A percentile compares a stretch with the other conserved stretches of the same genome.
These are phyloP conservation scores for Themeda triandra DNA, from an alignment of 176 grass and related monocot species.

Conservation along the genomic window DNA sequence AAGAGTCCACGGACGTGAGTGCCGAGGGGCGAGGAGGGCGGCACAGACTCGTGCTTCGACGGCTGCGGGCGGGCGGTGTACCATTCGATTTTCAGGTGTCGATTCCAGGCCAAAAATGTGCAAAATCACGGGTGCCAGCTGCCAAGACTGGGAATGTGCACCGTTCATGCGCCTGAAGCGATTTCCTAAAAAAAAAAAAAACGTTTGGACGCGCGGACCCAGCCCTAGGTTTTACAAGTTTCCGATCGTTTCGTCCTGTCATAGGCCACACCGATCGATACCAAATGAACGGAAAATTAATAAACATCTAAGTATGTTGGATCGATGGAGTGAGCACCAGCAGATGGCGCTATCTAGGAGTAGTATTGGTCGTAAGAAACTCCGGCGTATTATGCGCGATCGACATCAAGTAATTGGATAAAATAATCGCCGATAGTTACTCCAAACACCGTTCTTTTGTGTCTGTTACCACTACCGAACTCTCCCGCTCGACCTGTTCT, in stretches of 20 bases:
- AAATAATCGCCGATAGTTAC: neutral
- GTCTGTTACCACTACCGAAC: slow-evolving; percentile 18
- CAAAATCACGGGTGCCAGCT: neutral
- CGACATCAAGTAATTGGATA: neutral
- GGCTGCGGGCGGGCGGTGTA: neutral
- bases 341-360: no score
- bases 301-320: no score
- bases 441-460: neutral
- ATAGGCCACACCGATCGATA: neutral
- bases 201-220: neutral
- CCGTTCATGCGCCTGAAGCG: neutral
- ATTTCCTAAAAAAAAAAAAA: no score
- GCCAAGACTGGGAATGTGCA: neutral
- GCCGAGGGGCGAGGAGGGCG: neutral
- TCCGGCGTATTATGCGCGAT: neutral
- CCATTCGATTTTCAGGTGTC: no score
- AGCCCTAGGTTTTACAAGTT: neutral
- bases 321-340: no score
- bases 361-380: no score
- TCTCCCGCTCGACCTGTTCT: neutral
- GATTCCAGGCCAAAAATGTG: neutral
- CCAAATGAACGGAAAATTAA: neutral
- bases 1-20: neutral
- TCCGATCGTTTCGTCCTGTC: neutral
- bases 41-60: neutral